phyloP scores from a whole-genome alignment of 352 stramenopile genomes.

The Peronospora belbahrii region DNA sequence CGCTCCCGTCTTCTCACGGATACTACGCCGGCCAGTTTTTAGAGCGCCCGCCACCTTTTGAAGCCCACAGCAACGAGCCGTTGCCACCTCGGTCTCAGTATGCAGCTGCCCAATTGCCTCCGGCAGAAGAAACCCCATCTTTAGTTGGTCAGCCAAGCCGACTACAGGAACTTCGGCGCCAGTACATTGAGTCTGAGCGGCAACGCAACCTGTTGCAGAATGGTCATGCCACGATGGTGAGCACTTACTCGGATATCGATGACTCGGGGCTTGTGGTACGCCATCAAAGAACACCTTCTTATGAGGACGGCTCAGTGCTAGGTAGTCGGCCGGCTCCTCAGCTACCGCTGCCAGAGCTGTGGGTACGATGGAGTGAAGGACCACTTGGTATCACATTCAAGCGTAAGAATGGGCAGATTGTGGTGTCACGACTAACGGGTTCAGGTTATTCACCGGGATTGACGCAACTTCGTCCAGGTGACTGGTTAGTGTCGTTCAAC shows the following conservation, averaged over 20 bases:
- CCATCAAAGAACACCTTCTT: constrained; percentile 12
- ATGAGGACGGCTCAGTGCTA: constrained; percentile 1
- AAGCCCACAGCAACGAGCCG: constrained; percentile 14
- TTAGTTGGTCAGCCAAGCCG: constrained; percentile 24
- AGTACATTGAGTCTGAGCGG: constrained; percentile 68
- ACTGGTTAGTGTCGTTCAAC: constrained; percentile 78
- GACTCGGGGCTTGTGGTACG: constrained; percentile 54
- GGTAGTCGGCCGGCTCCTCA: constrained; percentile 8
- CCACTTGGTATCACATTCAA: constrained; percentile 78
- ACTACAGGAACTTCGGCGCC: constrained; percentile 46
- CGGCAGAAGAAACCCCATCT: constrained; percentile 9
- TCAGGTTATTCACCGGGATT: constrained; percentile 56
- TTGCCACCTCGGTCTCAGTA: constrained; percentile 15
- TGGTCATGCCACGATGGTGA: constrained; percentile 33
- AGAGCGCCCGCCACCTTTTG: constrained; percentile 25
- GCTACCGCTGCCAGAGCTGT: constrained; percentile 48
- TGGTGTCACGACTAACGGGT: constrained; percentile 67
- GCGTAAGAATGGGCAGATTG: constrained; percentile 66
- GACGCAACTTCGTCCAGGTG: constrained; percentile 54
- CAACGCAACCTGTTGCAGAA: constrained; percentile 36
- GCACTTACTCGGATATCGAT: constrained; percentile 63
- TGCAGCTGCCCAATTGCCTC: constrained; percentile 8
- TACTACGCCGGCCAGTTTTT: constrained; percentile 15
- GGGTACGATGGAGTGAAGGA: constrained; percentile 64
- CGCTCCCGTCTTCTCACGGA: constrained; percentile 12